Base-by-base conservation (phyloP, 2,329 filamentous ascomycete genomes). In the Zalaria sp. region DNA sequence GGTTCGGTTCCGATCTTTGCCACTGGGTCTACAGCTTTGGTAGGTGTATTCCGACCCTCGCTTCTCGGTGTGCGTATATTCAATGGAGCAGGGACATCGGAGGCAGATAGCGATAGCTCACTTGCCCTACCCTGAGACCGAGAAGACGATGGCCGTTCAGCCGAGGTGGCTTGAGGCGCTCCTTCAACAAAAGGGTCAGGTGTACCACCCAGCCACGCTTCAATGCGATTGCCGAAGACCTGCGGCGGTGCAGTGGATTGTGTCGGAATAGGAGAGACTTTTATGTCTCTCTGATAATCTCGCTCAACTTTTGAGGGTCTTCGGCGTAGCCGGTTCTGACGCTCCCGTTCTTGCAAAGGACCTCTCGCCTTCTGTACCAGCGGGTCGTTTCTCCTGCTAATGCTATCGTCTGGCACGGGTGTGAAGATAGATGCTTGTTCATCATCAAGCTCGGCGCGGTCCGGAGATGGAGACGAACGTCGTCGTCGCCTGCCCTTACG, bases 131-230 rank as follows among this genome's bases (percentile, higher is more conserved):
- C 18, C 18, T 18, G 18, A 18, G 18, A 18, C 2, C 18, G 18
- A 18, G 18, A 18, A 18, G 18, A 18, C 18, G 18, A 18, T 18
- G 18, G 18, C 18, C 18, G 18, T 18, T 18, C 18, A 18, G 18
- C 18, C 18, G 18, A 2, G 18, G 18, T 18, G 18, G 18, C 2
- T 18, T 18, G 18, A 18, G 18, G 29, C 29, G 29, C 29, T 32
- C 18, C 54, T n/a, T 72, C 69, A 38, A 67, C 46, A 44, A 76
- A 73, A 2, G 72, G 71, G 54, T 77, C 72, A 5, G 69, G 64
- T 2, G 72, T 75, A 40, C 62, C 63, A 2, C 68, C 68, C 4
- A 81, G 65, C 77, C 77, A 81, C 38, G 74, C 72, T 56, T 79
- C 72, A 26, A 81, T 70, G 38, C 73, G 73, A 40, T 53, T 68